phyloP scores from a whole-genome alignment of 208 protist species.

The Leishmania martiniquensis region DNA sequence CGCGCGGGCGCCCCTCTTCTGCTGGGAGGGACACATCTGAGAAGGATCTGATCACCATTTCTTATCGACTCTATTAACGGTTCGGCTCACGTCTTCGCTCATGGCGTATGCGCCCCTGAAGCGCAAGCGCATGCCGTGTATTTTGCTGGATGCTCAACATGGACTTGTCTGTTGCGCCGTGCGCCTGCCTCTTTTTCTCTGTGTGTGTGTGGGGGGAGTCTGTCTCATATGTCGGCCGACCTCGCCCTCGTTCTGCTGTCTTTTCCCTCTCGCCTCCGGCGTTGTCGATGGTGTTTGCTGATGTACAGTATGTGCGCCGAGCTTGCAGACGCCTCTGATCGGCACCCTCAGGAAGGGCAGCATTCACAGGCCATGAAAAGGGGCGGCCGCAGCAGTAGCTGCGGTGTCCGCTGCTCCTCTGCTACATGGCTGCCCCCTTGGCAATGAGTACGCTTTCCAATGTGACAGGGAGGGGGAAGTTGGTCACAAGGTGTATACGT shows the following conservation, averaged over 20 bases:
- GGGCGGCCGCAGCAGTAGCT: too few species aligned
- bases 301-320: background rate
- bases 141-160: background rate
- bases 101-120: background rate
- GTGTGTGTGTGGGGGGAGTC: background rate
- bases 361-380: background rate
- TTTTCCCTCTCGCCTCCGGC: background rate
- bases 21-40: constrained; percentile 13
- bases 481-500: background rate
- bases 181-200: background rate
- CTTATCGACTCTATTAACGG: constrained; percentile 70
- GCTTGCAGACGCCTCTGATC: background rate
- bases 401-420: too few species aligned
- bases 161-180: background rate
- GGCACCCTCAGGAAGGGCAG: background rate
- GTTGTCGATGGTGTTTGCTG: background rate
- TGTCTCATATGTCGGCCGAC: too few species aligned
- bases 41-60: constrained; percentile 56
- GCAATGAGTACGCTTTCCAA: too few species aligned
- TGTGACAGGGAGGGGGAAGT: too few species aligned
- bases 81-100: background rate
- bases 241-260: background rate
- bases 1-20: constrained; percentile 14
- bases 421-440: too few species aligned
- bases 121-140: background rate